Evolutionary conservation across 371 early-diverging fungal species (phyloP), one percentile per base, ranked within the genome.

Genomic region (Paraphysoderma sedebokerense): DNA sequence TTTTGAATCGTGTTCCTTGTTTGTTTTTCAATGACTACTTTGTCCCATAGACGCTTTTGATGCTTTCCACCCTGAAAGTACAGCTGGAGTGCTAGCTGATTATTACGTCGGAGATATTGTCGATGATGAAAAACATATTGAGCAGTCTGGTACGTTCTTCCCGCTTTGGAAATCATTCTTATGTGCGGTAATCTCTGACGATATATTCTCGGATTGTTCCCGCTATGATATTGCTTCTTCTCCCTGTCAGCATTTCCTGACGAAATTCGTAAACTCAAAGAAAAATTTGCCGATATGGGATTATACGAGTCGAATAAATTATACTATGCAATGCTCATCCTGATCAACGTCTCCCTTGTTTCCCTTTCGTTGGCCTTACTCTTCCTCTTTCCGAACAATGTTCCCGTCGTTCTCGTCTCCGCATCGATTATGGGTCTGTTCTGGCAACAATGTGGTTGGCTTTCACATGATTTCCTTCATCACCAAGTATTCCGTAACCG

Each of bases 371-470:
- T 82, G 8, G 49, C 51, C 36, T 57, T 80, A 22, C 52, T 82
- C 13, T 66, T 67, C 38, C 36, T 49, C 3, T 77, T 41, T 48
- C 49, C 53, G 2, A 23, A 46, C 50, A 52, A 40, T 50, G 20
- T 59, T 13, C 12, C 54, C 2, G 75, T 67, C 32, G 69, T 82
- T 2, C 28, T 83, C 1, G 39, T 57, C 8, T 70, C 83, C 2
- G 82, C 75, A 15, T 23, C 66, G 20, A 44, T 81, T 8, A 46
- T 85, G 51, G 89, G 81, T 40, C 48, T 86, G 32, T 83, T 82
- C 49, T 88, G 79, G 80, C 86, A 88, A 54, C 87, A 88, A 56
- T 78, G 76, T 54, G 88, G 87, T 22, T 88, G 89, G 89, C 62
- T 85, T 28, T 74, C 87, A 13, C 89, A 88, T 55, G 87, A 88